Base-by-base conservation (phyloP, 1,139 yeast species). In the Maudiozyma humilis region DNA sequence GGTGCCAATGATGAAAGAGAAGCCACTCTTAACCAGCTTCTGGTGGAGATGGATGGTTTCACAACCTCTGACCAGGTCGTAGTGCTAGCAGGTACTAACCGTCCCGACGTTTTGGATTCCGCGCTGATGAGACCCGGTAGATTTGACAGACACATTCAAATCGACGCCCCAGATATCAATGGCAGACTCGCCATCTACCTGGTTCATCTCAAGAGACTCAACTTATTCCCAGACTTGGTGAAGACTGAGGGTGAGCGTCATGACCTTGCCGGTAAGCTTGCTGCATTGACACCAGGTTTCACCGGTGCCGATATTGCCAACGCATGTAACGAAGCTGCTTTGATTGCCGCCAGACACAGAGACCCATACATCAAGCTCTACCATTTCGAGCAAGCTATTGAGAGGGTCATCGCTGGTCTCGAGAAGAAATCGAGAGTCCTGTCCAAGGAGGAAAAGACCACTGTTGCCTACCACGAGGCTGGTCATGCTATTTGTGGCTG, bases 401-500 rank as follows among this genome's bases (percentile, higher is more conserved):
- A 91, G 66, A 79, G 98, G 62, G 96, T 89, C 32, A 87, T 89
- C 69, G 97, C 96, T 7, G 98, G 98, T 34, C 69, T 91, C 50
- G 98, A 91, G 65, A 86, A 86, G 71, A 89, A 89, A 64, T 78
- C 93, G 3, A 80, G 85, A 57, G 80, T 91, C 10, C 71, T 91
- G 51, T 78, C 84, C 25, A 80, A 83, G 4, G 91, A 84, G 48
- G 96, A 91, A 65, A 85, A 87, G 65, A 79, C 70, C 50, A 79
- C 87, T 40, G 96, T 91, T 46, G 98, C 98, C 0, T 93, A 86
- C 61, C 98, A 91, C 62, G 98, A 91, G 67, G 98, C 98, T 2
- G 98, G 98, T 0, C 98, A 91, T 65, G 98, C 98, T 3, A 79
- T 91, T 47, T 89, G 97, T 67, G 98, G 98, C 12, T 91, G 98